Conservation (phyloP, 768 basidiomycete genomes). For the Russula griseocarnosa region DNA sequence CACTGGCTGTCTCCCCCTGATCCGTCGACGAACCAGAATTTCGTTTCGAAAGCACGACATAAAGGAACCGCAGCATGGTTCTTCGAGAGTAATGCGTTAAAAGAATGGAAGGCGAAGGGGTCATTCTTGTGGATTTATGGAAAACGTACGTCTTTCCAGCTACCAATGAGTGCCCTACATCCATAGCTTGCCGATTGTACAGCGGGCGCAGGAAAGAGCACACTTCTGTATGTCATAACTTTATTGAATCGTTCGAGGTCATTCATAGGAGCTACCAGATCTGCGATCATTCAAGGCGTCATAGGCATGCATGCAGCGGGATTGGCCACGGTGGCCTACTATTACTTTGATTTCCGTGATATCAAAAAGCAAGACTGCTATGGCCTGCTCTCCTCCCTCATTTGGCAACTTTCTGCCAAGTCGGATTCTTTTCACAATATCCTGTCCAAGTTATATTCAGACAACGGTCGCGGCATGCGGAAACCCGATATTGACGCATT, state of each 20-base stretch:
- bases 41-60: not conserved
- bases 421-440: not conserved
- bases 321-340: slow-evolving; percentile 7
- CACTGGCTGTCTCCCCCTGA: not conserved
- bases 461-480: too few species aligned
- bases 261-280: not conserved
- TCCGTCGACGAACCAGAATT: not conserved
- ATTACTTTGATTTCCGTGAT: slow-evolving; percentile 14
- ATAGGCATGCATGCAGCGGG: not conserved
- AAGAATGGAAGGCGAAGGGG: not conserved
- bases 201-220: slow-evolving; percentile 12
- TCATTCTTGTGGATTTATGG: not conserved
- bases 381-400: slow-evolving; percentile 8
- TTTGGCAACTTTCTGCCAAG: not conserved
- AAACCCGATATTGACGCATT: too few species aligned
- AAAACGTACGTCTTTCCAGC: not conserved
- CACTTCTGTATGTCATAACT: not conserved
- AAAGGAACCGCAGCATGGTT: not conserved
- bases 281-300: slow-evolving; percentile 3
- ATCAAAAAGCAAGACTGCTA: slow-evolving; percentile 2
- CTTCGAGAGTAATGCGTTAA: not conserved
- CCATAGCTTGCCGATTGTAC: not conserved
- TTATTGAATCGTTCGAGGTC: not conserved
- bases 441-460: slow-evolving; percentile 1
- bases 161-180: too few species aligned